Conservation (phyloP, 2,329 filamentous ascomycete genomes). For the Ophiocordyceps australis region DNA sequence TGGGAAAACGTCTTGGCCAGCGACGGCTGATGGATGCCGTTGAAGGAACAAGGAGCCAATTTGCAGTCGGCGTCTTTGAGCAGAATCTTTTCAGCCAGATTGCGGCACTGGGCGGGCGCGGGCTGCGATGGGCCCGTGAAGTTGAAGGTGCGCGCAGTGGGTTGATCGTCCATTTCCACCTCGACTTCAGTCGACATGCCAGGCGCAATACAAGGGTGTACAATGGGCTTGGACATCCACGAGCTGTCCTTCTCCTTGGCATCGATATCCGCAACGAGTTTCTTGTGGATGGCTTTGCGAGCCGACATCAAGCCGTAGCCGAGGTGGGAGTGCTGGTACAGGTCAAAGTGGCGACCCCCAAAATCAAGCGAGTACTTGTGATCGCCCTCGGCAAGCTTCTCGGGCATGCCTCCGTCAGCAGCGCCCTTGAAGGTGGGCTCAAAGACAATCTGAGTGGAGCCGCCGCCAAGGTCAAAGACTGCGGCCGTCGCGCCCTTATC, state of each 20-base stretch:
- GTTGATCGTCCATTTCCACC: constrained; percentile 49
- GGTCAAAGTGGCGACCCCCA: constrained; percentile 73
- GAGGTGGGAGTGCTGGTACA: constrained; percentile 97
- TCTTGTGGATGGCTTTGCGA: constrained; percentile 66
- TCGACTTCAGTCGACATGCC: constrained; percentile 60
- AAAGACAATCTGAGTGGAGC: constrained; percentile 97
- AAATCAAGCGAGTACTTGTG: constrained; percentile 92
- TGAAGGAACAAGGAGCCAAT: constrained; percentile 91
- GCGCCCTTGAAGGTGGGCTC: constrained; percentile 77
- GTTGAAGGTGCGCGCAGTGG: constrained; percentile 50
- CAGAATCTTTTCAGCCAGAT: constrained; percentile 76
- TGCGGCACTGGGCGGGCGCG: constrained; percentile 73
- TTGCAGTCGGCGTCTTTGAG: constrained; percentile 71
- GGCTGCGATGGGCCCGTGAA: constrained; percentile 71
- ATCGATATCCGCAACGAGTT: constrained; percentile 54
- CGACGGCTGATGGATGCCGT: constrained; percentile 86
- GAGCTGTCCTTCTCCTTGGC: constrained; percentile 38
- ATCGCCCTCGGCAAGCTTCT: constrained; percentile 71
- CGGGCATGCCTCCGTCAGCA: constrained; percentile 61
- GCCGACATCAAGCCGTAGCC: constrained; percentile 95
- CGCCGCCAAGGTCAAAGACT: constrained; percentile 89
- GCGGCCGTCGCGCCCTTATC: constrained; percentile 84
- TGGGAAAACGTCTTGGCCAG: constrained; percentile 79
- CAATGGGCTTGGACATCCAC: constrained; percentile 54
- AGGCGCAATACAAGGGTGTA: constrained; percentile 74